Base-by-base conservation (phyloP, 2,329 filamentous ascomycete species). In the Bipolaris victoriae region DNA sequence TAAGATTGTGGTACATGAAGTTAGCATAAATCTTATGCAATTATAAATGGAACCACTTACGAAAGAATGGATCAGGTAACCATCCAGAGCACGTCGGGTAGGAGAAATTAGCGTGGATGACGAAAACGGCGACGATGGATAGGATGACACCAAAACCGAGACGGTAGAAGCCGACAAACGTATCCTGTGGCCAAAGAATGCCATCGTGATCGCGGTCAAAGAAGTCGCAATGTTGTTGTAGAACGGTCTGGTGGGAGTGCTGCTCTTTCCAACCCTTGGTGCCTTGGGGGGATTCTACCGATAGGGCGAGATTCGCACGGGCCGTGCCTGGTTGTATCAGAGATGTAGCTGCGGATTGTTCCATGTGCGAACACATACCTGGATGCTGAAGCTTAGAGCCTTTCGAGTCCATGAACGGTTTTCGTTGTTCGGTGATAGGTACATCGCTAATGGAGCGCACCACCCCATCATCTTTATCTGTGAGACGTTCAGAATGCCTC, bases 171-270 rank as follows among this genome's bases (percentile, higher is more conserved):
- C 64, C 61, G 5, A 43, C 49, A 49, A 58, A 67, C 7, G 64
- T 64, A 26, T 67, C 57, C 63, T 59, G 65, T 9, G 63, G 63
- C 11, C 61, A 67, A 22, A 67, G 57, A 3, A 64, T 40, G 16
- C 54, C 58, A 22, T 64, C 61, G 7, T 50, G 31, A 39, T 64
- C 55, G n/a, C 41, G 39, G 37, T 64, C 57, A 61, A 63, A 65
- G 52, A 67, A 64, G 44, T 62, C 63, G 44, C 63, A 64, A 40
- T 67, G 62, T 29, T 41, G 39, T 41, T 41, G 49, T 11, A 52
- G 40, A 4, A 52, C 49, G n/a, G 49, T 52, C 9, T 52, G 40
- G 2, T 52, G 49, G 3, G 49, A 52, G 20, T 52, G 49, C 31
- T 52, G 43, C 13, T 52, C 33, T 18, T 29, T 37, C 50, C 50